Conservation (phyloP, 2,329 filamentous ascomycete species). For the Helotiales sp. region DNA sequence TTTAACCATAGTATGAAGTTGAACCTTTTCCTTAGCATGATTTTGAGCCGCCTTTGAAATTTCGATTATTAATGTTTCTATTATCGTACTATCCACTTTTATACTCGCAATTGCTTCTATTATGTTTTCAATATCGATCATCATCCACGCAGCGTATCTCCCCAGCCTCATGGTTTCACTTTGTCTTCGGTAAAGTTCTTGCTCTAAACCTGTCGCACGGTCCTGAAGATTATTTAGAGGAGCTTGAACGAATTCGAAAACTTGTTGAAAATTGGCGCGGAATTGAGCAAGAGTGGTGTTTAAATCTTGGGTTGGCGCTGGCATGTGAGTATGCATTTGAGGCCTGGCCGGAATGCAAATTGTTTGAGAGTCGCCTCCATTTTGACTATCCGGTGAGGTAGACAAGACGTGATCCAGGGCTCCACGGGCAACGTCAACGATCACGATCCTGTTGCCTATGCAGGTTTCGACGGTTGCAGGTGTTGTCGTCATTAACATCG, state of each 20-base stretch:
- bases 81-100: not conserved
- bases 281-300: conserved; percentile 3
- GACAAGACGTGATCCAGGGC: not conserved
- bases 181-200: conserved; percentile 1
- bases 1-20: too few species aligned
- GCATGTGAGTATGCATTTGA: not conserved
- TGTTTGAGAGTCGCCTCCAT: not conserved
- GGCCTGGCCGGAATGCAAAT: not conserved
- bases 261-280: not conserved
- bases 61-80: not conserved
- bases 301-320: not conserved
- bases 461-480: too few species aligned
- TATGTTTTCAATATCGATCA: not conserved
- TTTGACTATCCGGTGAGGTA: not conserved
- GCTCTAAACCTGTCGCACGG: conserved; percentile 1
- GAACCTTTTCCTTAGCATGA: too few species aligned
- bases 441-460: not conserved
- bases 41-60: too few species aligned
- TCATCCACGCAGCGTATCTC: conserved; percentile 5
- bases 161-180: not conserved
- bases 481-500: too few species aligned
- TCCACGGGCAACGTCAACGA: not conserved
- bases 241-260: not conserved
- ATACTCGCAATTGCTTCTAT: not conserved
- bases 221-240: conserved; percentile 4